Conservation (phyloP, 306 rosid genomes). For the Vigna mungo region DNA sequence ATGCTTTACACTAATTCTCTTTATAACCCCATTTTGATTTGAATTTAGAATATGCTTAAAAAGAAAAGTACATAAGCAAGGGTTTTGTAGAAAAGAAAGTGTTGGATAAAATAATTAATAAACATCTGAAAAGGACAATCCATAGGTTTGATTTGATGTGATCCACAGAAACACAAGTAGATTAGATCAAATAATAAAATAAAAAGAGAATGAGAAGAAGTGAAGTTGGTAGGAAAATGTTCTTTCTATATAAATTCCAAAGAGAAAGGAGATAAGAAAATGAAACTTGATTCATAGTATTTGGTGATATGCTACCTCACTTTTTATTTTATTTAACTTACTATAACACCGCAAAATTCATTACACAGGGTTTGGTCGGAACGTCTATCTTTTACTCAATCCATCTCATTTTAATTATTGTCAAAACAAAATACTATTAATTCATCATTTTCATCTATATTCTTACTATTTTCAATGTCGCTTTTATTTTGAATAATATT, state of each 20-base stretch:
- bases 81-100: conserved; percentile 13
- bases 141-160: conserved; percentile 40
- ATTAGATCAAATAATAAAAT: conserved; percentile 37
- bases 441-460: too few species aligned
- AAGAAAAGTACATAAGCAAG: background rate
- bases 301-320: background rate
- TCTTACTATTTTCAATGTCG: too few species aligned
- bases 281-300: background rate
- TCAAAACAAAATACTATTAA: too few species aligned
- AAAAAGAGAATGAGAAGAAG: background rate
- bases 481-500: too few species aligned
- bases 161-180: conserved; percentile 35
- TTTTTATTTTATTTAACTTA: too few species aligned
- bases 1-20: too few species aligned
- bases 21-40: background rate
- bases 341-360: too few species aligned
- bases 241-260: background rate
- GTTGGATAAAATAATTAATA: conserved; percentile 30
- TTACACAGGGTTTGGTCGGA: too few species aligned
- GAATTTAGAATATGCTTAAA: background rate
- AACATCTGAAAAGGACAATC: conserved; percentile 39
- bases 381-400: too few species aligned
- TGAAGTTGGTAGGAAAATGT: conserved; percentile 37
- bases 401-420: too few species aligned
- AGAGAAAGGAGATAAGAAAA: conserved; percentile 1